Conservation (phyloP, 2,329 filamentous ascomycete species). For the Pseudocercospora pini-densiflorae region DNA sequence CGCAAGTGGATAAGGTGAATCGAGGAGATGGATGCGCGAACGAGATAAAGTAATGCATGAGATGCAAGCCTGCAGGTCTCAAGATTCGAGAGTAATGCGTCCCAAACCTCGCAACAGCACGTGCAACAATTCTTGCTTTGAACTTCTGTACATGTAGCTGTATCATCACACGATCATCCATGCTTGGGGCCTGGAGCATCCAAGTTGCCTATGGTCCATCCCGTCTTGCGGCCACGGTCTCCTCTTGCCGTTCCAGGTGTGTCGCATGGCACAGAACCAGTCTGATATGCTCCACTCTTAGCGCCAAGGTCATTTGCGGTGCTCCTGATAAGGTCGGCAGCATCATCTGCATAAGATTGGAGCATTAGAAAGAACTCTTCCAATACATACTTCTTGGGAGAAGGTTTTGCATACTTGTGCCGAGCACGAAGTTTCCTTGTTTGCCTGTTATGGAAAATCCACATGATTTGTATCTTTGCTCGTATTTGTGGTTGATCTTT, state of each 20-base stretch:
- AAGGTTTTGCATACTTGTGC: neutral
- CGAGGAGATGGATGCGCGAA: too few relatives aligned
- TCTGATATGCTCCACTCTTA: conserved; percentile 9
- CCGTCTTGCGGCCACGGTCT: conserved; percentile 5
- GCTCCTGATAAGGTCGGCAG: neutral
- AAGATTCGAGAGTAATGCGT: too few relatives aligned
- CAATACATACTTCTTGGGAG: too few relatives aligned
- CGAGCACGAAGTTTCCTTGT: conserved; percentile 6
- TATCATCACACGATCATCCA: neutral
- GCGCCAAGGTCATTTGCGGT: conserved; percentile 3
- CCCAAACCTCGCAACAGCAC: too few relatives aligned
- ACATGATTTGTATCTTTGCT: conserved; percentile 1
- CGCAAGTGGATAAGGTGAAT: too few relatives aligned
- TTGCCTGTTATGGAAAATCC: conserved; percentile 7
- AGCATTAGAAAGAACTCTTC: too few relatives aligned
- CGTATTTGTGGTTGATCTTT: conserved; percentile 1
- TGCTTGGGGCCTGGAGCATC: conserved; percentile 9
- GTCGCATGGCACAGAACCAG: conserved; percentile 11
- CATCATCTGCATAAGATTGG: neutral
- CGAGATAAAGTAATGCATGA: too few relatives aligned
- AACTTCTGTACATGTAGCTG: too few relatives aligned
- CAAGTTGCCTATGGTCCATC: conserved; percentile 13
- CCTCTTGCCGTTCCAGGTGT: conserved; percentile 9
- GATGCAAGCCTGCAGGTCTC: too few relatives aligned
- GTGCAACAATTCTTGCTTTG: too few relatives aligned